Percentiles rank a stretch among this genome's conserved stretches.
Evolutionary conservation across 2,329 filamentous ascomycete species (phyloP).

Genomic region (Diaporthe citrichinensis): DNA sequence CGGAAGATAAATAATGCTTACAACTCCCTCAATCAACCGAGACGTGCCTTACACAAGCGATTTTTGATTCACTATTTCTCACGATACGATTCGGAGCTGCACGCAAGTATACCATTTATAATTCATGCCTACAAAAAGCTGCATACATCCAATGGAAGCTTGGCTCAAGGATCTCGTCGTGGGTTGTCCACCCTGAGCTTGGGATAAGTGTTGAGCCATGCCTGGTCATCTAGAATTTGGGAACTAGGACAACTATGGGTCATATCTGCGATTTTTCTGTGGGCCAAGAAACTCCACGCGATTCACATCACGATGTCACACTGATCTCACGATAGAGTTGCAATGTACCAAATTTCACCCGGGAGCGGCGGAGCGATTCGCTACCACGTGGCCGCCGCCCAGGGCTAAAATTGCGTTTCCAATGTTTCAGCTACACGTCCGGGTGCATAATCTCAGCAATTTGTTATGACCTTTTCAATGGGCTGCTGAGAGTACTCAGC

Average conservation of each 20-base stretch:
- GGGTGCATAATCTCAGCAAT: not conserved
- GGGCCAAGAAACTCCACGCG: not conserved
- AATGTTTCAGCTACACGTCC: not conserved
- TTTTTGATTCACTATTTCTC: no score
- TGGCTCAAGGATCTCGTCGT: no score
- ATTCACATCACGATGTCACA: constrained; percentile 17
- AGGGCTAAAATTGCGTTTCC: not conserved
- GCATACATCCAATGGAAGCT: no score
- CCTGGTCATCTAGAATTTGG: no score
- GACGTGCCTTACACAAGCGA: no score
- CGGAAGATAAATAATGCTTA: no score
- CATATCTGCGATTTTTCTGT: not conserved
- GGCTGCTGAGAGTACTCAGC: not conserved
- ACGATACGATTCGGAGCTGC: no score
- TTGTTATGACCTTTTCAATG: not conserved
- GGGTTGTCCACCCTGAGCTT: no score
- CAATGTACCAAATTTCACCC: not conserved
- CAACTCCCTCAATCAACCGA: no score
- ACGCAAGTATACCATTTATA: no score
- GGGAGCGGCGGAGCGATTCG: not conserved
- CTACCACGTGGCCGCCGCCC: not conserved
- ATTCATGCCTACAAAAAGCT: no score
- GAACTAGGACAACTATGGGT: not conserved
- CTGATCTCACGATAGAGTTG: not conserved
- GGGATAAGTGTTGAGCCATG: no score